A percentile compares a stretch with the other conserved stretches of the same genome.
phyloP scores from a whole-genome alignment of 2,329 filamentous ascomycete genomes.

The Xylaria hypoxylon region DNA sequence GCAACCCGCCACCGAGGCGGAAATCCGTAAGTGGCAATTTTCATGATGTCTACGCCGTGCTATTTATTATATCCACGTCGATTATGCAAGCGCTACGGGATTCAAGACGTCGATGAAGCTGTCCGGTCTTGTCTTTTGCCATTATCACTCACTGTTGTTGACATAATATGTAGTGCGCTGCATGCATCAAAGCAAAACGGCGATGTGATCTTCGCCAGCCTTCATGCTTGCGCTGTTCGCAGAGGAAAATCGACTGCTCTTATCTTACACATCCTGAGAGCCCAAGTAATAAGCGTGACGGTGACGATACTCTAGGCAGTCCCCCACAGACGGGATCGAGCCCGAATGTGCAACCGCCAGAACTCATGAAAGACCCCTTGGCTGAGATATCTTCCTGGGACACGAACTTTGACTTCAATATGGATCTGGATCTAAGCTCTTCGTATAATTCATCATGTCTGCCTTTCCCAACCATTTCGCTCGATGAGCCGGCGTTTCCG shows the following conservation, averaged over 20 bases:
- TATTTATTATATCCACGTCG: background rate
- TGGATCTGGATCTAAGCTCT: slow-evolving; percentile 29
- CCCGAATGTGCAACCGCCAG: slow-evolving; percentile 8
- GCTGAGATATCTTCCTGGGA: slow-evolving; percentile 32
- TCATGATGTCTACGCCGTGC: background rate
- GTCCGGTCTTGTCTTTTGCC: background rate
- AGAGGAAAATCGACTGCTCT: slow-evolving; percentile 37
- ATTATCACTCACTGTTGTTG: background rate
- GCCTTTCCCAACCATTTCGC: slow-evolving; percentile 22
- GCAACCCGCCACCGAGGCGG: slow-evolving; percentile 40
- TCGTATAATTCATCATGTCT: slow-evolving; percentile 20
- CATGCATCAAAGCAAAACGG: slow-evolving; percentile 41
- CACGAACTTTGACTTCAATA: slow-evolving; percentile 33
- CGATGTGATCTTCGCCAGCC: slow-evolving; percentile 41
- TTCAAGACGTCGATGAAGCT: background rate
- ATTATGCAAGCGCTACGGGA: background rate
- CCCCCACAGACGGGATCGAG: background rate
- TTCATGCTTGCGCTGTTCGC: slow-evolving; percentile 39
- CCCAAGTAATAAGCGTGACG: background rate
- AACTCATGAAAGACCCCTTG: slow-evolving; percentile 13
- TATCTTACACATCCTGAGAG: slow-evolving; percentile 23
- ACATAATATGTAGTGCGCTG: slow-evolving; percentile 34
- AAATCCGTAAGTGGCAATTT: slow-evolving; percentile 37
- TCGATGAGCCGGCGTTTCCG: slow-evolving; percentile 26
- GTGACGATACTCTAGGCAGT: background rate